Conservation (phyloP, 108 stramenopile genomes). For the Aurantiochytrium sp. region DNA sequence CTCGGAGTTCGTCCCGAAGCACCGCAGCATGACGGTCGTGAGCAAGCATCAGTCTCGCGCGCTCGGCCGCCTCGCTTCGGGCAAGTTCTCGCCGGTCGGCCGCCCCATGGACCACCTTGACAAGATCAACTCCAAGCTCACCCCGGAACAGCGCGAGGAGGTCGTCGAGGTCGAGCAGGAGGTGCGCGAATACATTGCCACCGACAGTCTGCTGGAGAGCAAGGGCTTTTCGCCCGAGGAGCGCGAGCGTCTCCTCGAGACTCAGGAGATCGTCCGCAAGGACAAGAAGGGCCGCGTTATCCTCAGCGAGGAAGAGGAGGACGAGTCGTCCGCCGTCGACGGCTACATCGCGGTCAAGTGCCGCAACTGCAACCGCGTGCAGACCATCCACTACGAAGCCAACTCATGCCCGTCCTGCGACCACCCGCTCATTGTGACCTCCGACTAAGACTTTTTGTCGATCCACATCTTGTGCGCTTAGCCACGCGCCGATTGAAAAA, state of each 20-base stretch:
- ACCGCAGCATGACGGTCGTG: not conserved
- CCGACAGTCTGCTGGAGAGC: not conserved
- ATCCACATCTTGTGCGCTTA: too few species aligned
- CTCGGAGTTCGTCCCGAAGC: not conserved
- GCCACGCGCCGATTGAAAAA: too few species aligned
- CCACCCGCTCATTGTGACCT: not conserved
- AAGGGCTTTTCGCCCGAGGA: not conserved
- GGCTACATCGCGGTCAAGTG: not conserved
- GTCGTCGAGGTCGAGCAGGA: not conserved
- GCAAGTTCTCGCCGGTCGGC: not conserved
- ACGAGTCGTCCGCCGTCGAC: not conserved
- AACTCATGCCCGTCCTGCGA: not conserved
- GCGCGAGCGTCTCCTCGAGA: not conserved
- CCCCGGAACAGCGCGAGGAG: not conserved
- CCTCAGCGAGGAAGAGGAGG: not conserved
- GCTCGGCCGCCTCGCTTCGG: not conserved
- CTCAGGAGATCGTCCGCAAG: not conserved
- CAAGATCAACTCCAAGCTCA: not conserved
- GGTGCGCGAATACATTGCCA: not conserved
- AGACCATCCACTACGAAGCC: not conserved
- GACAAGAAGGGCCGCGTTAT: not conserved
- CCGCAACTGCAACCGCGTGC: not conserved
- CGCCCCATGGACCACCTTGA: not conserved
- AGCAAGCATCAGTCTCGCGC: not conserved
- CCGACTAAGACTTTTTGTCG: too few species aligned